Conservation (phyloP, 1,139 yeast genomes). For the Yamadazyma conglobata region DNA sequence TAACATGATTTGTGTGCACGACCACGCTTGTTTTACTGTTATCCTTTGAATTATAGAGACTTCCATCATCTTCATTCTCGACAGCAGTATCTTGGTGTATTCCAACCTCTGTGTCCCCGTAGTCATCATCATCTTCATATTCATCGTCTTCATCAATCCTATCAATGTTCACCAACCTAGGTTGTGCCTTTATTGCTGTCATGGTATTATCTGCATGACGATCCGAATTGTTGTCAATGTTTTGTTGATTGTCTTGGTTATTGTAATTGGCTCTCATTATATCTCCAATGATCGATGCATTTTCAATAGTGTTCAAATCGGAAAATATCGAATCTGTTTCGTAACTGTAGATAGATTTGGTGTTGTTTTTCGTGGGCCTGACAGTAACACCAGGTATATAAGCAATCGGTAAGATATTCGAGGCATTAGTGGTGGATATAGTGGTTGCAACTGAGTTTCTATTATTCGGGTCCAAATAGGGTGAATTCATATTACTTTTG, state of each 20-base stretch:
- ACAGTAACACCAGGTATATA: constrained; percentile 91
- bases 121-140: constrained; percentile 31
- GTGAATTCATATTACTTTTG: constrained; percentile 8
- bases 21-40: constrained; percentile 8
- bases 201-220: constrained; percentile 34
- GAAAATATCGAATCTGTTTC: constrained; percentile 51
- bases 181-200: constrained; percentile 71
- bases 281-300: constrained; percentile 55
- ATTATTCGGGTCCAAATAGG: constrained; percentile 26
- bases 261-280: constrained; percentile 28
- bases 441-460: constrained; percentile 56
- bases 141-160: constrained; percentile 51
- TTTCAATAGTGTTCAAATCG: constrained; percentile 49
- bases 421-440: constrained; percentile 66
- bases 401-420: constrained; percentile 89
- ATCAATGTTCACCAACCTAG: constrained; percentile 57
- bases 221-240: constrained; percentile 2
- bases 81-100: constrained; percentile 13
- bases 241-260: constrained; percentile 6
- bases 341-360: constrained; percentile 46
- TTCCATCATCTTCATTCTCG: constrained; percentile 7
- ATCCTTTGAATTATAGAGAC: constrained; percentile 2
- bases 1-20: constrained; percentile 13
- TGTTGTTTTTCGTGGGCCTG: constrained; percentile 47
- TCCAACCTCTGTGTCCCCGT: constrained; percentile 15